Evolutionary conservation across 129 eudicot genomes (phyloP).

Genomic region (Kitagawia praeruptora): DNA sequence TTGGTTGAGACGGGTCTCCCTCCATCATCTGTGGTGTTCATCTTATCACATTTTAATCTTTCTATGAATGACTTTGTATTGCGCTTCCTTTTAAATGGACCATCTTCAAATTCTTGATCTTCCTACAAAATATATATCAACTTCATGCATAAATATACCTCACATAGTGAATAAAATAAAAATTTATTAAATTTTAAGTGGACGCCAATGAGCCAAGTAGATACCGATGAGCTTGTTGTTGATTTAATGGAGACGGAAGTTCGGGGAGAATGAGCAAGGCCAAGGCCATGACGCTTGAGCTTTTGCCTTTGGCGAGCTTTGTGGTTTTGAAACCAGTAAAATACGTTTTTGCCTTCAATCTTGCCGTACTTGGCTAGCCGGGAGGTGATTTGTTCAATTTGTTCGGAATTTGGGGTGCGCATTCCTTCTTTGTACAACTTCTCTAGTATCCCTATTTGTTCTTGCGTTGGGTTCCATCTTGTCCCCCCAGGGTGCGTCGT

Average conservation of each 20-base stretch:
- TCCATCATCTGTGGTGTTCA: neutral
- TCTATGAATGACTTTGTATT: neutral
- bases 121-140: slow-evolving; percentile 26
- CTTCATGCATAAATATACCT: neutral
- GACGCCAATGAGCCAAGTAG: neutral
- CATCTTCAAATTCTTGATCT: slow-evolving; percentile 32
- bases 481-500: slow-evolving; percentile 67
- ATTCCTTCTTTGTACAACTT: slow-evolving; percentile 80
- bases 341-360: slow-evolving; percentile 92
- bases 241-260: slow-evolving; percentile 21
- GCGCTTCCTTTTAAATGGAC: slow-evolving; percentile 65
- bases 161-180: neutral
- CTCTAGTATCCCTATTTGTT: slow-evolving; percentile 82
- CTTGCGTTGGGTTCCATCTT: slow-evolving; percentile 94
- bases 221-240: neutral
- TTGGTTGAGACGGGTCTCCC: neutral
- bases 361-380: slow-evolving; percentile 70
- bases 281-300: slow-evolving; percentile 69
- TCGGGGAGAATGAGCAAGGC: slow-evolving; percentile 47
- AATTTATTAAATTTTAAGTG: too few species aligned
- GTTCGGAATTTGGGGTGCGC: slow-evolving; percentile 90
- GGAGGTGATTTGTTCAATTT: slow-evolving; percentile 76
- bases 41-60: neutral
- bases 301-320: slow-evolving; percentile 93
- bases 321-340: slow-evolving; percentile 96